Base-by-base conservation (phyloP, 106 monocot species). In the Dendrobium huoshanense region DNA sequence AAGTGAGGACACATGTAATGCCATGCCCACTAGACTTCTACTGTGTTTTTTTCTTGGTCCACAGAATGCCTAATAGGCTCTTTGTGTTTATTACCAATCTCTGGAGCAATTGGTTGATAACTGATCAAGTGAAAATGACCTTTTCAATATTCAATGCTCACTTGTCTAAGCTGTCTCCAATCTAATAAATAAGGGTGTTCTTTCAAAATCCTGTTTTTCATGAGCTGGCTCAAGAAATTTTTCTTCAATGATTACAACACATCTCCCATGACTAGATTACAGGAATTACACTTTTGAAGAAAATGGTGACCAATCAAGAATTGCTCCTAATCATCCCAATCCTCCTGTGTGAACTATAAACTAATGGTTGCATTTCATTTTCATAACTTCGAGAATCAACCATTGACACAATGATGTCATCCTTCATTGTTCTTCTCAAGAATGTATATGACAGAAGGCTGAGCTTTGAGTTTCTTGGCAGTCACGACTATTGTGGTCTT, bases 241-340 rank as follows among this genome's bases (percentile, higher is more conserved):
- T 31, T 31, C 31, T 31, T 31, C 31, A 31, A 31, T 31, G 31
- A 31, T 31, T 31, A 31, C 31, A 31, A 1, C 31, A 31, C 31
- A 31, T 31, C 31, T 31, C 31, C 31, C 31, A 31, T 31, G 31
- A 31, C 31, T 31, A 31, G 31, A 31, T 48, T 79, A 78, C 67
- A 92, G 42, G 70, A 96, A 85, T 37, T 88, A 82, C 73, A 82
- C 88, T 77, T 79, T 77, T 15, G 91, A 92, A 77, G 88, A 90
- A 82, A 96, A 96, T 5, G 92, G 93, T 81, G 96, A 96, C 96
- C 96, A 96, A 5, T 96, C 86, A 82, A 92, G 86, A 82, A 96
- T 85, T 51, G 80, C 81, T 45, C 86, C 83, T 74, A 96, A 75
- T 81, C 75, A 37, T 92, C 85, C 93, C 93, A 96, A 80, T 96